Evolutionary conservation across 352 stramenopile genomes (phyloP).

Genomic region (Phytopythium vexans): DNA sequence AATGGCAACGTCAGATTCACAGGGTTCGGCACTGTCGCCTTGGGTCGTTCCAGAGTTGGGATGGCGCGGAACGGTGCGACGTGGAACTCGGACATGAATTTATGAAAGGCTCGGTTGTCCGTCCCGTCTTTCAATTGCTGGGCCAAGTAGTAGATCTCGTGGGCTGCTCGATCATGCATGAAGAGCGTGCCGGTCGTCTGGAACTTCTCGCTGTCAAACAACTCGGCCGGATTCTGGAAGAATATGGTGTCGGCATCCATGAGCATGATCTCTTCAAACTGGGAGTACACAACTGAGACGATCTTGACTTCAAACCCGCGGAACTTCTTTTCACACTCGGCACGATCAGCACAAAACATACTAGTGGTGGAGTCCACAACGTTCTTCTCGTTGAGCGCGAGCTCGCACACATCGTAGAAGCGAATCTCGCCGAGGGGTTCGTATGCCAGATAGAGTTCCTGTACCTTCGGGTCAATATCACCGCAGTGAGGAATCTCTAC

Average conservation of each 20-base stretch:
- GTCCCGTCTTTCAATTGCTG: too few species aligned
- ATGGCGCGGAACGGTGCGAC: too few species aligned
- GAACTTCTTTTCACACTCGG: slow-evolving; percentile 2
- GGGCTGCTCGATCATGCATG: too few species aligned
- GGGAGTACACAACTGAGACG: slow-evolving; percentile 13
- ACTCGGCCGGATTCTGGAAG: slow-evolving; percentile 12
- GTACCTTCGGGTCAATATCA: slow-evolving; percentile 10
- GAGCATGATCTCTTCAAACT: slow-evolving; percentile 24
- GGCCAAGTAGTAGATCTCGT: too few species aligned
- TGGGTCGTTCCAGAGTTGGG: too few species aligned
- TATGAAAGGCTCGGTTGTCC: too few species aligned
- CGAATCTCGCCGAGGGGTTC: not conserved
- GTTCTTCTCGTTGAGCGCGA: not conserved
- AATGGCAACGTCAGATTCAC: too few species aligned
- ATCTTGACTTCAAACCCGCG: slow-evolving; percentile 7
- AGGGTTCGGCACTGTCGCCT: too few species aligned
- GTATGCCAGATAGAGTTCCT: slow-evolving; percentile 14
- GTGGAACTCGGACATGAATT: too few species aligned
- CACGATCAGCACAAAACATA: not conserved
- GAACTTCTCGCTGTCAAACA: slow-evolving; percentile 8
- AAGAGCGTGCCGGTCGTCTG: slow-evolving; percentile 17
- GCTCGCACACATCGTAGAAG: slow-evolving; percentile 6
- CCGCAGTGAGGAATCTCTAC: slow-evolving; percentile 18
- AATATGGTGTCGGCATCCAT: slow-evolving; percentile 25
- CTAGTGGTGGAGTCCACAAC: not conserved